These are phyloP conservation scores for Porcisia hertigi DNA, from an alignment of 208 protist species.

Conservation along the genomic window DNA sequence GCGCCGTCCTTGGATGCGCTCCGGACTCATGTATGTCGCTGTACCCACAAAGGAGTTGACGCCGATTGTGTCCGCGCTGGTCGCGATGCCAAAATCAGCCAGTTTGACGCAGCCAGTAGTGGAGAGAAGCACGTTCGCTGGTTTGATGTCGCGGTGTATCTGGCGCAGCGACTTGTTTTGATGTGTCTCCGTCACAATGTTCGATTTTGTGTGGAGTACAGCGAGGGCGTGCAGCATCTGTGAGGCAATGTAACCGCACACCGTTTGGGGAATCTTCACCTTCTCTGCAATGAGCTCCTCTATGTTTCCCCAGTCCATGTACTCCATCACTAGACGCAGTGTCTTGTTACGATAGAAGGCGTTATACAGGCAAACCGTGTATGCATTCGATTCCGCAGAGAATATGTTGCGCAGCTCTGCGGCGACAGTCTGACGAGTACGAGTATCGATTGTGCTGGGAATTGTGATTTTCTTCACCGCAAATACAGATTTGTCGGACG, in stretches of 20 bases:
- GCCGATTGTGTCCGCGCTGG: conserved; percentile 81
- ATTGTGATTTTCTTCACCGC: conserved; percentile 85
- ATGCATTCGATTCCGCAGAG: conserved; percentile 60
- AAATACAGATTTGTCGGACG: conserved; percentile 43
- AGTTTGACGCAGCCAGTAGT: conserved; percentile 73
- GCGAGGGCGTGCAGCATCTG: conserved; percentile 84
- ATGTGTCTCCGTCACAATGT: conserved; percentile 81
- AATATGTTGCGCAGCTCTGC: conserved; percentile 88
- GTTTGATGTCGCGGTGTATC: conserved; percentile 90
- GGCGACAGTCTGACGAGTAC: conserved; percentile 72
- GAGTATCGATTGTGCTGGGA: conserved; percentile 52
- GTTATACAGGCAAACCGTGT: conserved; percentile 85
- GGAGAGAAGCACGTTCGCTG: conserved; percentile 88
- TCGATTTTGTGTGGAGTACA: conserved; percentile 83
- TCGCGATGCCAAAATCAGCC: conserved; percentile 86
- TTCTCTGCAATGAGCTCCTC: conserved; percentile 72
- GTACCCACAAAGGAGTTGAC: conserved; percentile 90
- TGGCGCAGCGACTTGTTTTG: conserved; percentile 69
- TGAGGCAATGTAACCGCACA: conserved; percentile 70
- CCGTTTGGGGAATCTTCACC: conserved; percentile 47
- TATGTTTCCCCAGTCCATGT: conserved; percentile 90
- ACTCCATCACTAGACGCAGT: conserved; percentile 86
- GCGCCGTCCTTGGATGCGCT: conserved; percentile 76
- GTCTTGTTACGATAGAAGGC: conserved; percentile 75
- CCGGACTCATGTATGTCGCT: conserved; percentile 87